Base-by-base conservation (phyloP, 345 rosid species). In the Ceriops tagal region DNA sequence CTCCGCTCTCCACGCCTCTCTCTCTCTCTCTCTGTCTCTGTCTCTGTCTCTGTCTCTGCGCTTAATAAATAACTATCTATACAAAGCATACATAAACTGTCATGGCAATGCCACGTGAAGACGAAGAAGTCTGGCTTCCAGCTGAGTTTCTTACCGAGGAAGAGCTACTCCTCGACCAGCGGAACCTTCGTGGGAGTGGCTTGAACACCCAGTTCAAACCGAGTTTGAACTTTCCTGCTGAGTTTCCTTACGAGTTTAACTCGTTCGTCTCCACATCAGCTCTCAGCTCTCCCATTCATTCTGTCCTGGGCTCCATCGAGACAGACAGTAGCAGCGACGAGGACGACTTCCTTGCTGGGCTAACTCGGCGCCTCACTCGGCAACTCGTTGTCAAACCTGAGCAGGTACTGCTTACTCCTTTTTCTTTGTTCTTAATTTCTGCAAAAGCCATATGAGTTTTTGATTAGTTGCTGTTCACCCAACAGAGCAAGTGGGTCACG, bases 231-330 rank as follows among this genome's bases (percentile, higher is more conserved):
- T 77, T 73, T 52, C 74, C 77, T 1, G 10, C 74, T 51, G 81
- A 77, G 77, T 73, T 77, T 26, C 81, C 77, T 18, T 77, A 73
- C 68, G 81, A 77, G 71, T 69, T 69, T 32, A 71, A 73, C 71
- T 64, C 73, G 2, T 60, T 65, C 37, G 59, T 35, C 13, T 47
- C 70, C 9, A 16, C 71, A 28, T 10, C 76, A 2, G 47, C 66
- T 56, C 57, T 68, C 10, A 47, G 52, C 43, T 64, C 78, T 3
- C 74, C 73, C 4, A 73, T 34, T 2, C 58, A 75, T 35, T 53
- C 58, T 20, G 58, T 53, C 24, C 11, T 53, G 58, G 58, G 58
- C 11, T 53, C 58, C 6, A 27, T 52, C 1, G 75, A 60, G 53
- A 34, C 70, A 1, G 80, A 62, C 19, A 61, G 62, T 57, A 20